Evolutionary conservation across 1,284 basidiomycete genomes (phyloP).

Genomic region (Ustilago sp.): DNA sequence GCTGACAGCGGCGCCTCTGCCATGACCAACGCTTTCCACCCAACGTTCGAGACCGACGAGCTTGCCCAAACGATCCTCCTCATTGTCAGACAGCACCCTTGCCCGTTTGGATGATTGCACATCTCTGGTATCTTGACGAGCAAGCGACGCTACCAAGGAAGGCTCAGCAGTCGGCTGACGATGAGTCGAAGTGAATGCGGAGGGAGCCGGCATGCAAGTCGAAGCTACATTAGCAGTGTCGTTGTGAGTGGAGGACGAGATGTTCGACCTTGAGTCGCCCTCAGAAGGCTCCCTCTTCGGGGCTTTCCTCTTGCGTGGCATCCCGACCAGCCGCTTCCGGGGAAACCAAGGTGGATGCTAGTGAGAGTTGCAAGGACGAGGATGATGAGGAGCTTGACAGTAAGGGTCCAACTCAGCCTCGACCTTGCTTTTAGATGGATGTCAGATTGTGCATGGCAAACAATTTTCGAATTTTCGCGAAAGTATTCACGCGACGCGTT

Average conservation of each 20-base stretch:
- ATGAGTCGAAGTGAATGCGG: not conserved
- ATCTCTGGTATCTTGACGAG: not conserved
- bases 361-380: not conserved
- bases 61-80: slow-evolving; percentile 45
- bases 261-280: slow-evolving; percentile 7
- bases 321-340: not conserved
- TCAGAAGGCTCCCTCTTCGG: slow-evolving; percentile 44
- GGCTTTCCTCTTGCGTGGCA: slow-evolving; percentile 48
- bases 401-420: not conserved
- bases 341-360: too few species aligned
- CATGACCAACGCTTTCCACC: slow-evolving; percentile 36
- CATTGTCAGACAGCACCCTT: slow-evolving; percentile 20
- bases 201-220: not conserved
- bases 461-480: not conserved
- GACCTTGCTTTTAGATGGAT: not conserved
- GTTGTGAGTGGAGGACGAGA: not conserved
- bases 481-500: slow-evolving; percentile 10
- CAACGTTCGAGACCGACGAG: slow-evolving; percentile 33
- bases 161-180: not conserved
- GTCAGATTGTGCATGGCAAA: not conserved
- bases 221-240: not conserved
- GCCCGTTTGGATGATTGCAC: slow-evolving; percentile 13
- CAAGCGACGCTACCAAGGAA: not conserved
- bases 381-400: not conserved
- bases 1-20: slow-evolving; percentile 48